Percentiles rank a stretch among this genome's conserved stretches.
These are phyloP conservation scores for Sporisorium scitamineum DNA, from an alignment of 1,284 basidiomycete genomes.

Conservation along the genomic window DNA sequence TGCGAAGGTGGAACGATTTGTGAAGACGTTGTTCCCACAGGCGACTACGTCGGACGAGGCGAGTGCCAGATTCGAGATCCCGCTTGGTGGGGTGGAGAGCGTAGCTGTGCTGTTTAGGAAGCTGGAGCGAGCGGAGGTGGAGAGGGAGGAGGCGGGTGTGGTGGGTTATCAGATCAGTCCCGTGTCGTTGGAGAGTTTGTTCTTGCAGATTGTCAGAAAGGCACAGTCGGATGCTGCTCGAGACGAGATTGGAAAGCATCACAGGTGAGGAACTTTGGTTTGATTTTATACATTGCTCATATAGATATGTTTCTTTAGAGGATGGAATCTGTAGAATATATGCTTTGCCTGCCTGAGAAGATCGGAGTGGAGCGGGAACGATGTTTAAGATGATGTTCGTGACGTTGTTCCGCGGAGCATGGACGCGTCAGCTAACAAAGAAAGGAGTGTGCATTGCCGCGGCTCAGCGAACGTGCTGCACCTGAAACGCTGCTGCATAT, in stretches of 20 bases:
- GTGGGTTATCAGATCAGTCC: constrained; percentile 34
- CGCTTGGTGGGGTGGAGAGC: constrained; percentile 75
- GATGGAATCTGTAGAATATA: too few species aligned
- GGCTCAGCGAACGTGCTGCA: background rate
- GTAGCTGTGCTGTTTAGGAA: constrained; percentile 73
- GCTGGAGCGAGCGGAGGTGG: constrained; percentile 14
- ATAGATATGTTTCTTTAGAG: background rate
- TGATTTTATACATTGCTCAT: background rate
- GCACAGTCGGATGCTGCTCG: constrained; percentile 25
- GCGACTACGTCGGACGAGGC: constrained; percentile 80
- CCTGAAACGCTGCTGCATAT: too few species aligned
- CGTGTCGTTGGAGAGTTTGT: constrained; percentile 77
- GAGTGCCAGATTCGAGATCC: constrained; percentile 81
- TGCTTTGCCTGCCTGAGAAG: too few species aligned
- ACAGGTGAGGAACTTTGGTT: background rate
- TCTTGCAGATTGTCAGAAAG: constrained; percentile 79
- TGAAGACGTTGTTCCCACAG: constrained; percentile 75
- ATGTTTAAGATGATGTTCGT: background rate
- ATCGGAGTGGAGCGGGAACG: too few species aligned
- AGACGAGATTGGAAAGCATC: constrained; percentile 20
- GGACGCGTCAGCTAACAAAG: background rate
- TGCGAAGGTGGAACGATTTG: constrained; percentile 76
- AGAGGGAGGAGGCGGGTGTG: constrained; percentile 23
- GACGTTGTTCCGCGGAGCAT: background rate
- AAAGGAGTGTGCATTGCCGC: background rate